Conservation (phyloP, 257 asterid genomes). For the Nicotiana noctiflora region DNA sequence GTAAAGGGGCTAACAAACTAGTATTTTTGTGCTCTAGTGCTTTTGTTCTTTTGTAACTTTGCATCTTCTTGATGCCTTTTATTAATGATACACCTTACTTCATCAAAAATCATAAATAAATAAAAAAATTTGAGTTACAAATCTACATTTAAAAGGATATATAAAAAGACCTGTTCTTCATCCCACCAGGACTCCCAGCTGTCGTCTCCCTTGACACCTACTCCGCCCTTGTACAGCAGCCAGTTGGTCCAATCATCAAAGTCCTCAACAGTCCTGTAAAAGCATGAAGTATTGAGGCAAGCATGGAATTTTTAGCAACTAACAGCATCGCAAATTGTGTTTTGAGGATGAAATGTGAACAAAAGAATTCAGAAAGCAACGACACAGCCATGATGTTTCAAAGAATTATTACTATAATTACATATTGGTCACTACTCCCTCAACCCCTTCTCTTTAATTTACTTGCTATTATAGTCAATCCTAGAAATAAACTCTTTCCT, state of each 20-base stretch:
- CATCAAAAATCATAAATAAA: no score
- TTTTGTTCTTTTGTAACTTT: no score
- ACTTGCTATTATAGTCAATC: neutral
- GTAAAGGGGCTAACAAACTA: no score
- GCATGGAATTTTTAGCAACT: neutral
- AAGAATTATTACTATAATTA: neutral
- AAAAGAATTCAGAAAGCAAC: neutral
- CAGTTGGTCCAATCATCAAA: conserved; percentile 98
- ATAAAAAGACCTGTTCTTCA: conserved; percentile 74
- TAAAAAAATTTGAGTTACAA: neutral
- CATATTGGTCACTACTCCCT: neutral
- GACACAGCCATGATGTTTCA: neutral
- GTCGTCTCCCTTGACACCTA: conserved; percentile 85
- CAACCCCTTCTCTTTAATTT: neutral
- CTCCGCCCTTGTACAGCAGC: conserved; percentile 98
- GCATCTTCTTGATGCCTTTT: no score
- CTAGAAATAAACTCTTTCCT: neutral
- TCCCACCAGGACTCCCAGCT: conserved; percentile 99
- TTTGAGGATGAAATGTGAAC: neutral
- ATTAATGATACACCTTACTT: no score
- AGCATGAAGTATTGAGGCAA: neutral
- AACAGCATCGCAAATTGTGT: neutral
- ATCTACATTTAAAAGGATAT: neutral
- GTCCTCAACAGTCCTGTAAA: conserved; percentile 89
- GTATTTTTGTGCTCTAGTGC: no score